Conservation (phyloP, 179 eudicot genomes). For the Drosera spatulata region DNA sequence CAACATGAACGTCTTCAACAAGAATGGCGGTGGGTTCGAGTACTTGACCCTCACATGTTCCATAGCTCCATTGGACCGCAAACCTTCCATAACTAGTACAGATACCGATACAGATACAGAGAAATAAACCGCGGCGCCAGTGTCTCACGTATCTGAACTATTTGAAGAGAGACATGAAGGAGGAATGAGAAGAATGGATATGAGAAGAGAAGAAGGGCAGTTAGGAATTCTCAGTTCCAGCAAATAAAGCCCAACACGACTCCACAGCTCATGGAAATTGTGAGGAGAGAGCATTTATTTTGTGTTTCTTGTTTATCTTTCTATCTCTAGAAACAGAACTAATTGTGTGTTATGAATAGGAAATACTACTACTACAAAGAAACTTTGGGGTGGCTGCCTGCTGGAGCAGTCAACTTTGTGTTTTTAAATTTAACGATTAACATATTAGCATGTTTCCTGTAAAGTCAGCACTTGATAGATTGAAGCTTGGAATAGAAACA, state of each 20-base stretch:
- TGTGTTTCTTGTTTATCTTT: no score
- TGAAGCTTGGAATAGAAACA: no score
- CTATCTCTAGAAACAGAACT: no score
- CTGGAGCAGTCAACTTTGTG: no score
- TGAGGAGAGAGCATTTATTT: conserved; percentile 8
- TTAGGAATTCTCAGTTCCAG: conserved; percentile 85
- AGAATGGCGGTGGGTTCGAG: conserved; percentile 66
- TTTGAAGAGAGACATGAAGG: neutral
- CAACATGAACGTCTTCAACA: conserved; percentile 77
- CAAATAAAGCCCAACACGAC: conserved; percentile 75
- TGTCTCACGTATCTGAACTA: neutral
- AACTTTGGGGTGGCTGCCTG: no score
- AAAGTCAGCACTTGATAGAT: no score
- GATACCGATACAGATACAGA: neutral
- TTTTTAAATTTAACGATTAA: no score
- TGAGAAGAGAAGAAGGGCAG: conserved; percentile 76
- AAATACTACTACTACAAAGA: no score
- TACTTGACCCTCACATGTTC: conserved; percentile 26
- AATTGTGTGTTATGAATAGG: no score
- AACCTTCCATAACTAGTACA: neutral
- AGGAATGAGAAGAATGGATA: conserved; percentile 1
- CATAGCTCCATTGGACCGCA: conserved; percentile 11
- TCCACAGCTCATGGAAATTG: conserved; percentile 72
- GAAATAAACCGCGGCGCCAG: neutral
- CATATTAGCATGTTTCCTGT: no score